These are phyloP conservation scores for Panaeolus cyanescens DNA, from an alignment of 768 basidiomycete genomes.

Conservation along the genomic window DNA sequence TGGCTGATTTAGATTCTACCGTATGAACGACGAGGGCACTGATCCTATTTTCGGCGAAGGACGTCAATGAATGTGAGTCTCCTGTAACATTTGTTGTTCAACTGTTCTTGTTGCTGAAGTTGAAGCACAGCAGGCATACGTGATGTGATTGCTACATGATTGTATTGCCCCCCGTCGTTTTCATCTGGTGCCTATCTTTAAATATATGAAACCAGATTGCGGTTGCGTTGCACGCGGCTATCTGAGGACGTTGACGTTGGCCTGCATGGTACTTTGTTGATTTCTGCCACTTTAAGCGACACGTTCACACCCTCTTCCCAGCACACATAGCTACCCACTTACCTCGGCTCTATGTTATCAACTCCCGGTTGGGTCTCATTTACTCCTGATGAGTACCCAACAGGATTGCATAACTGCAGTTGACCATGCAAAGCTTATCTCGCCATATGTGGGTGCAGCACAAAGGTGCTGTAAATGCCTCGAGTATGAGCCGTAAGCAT, in stretches of 20 bases:
- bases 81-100: background rate
- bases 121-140: background rate
- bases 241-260: background rate
- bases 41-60: background rate
- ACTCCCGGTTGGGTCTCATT: background rate
- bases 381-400: background rate
- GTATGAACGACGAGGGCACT: background rate
- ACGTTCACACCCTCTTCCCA: background rate
- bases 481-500: no score
- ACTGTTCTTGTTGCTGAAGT: background rate
- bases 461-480: no score
- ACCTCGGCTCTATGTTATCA: background rate
- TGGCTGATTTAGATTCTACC: background rate
- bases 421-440: background rate
- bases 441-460: no score
- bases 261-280: background rate
- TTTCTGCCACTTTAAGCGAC: background rate
- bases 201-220: background rate
- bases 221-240: background rate
- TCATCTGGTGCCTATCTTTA: background rate
- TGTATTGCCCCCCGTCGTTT: background rate
- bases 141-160: background rate
- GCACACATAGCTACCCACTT: constrained; percentile 1
- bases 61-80: background rate
- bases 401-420: background rate